These are phyloP conservation scores for Umbilicaria muhlenbergii DNA, from an alignment of 495 filamentous ascomycete species.

Conservation along the genomic window DNA sequence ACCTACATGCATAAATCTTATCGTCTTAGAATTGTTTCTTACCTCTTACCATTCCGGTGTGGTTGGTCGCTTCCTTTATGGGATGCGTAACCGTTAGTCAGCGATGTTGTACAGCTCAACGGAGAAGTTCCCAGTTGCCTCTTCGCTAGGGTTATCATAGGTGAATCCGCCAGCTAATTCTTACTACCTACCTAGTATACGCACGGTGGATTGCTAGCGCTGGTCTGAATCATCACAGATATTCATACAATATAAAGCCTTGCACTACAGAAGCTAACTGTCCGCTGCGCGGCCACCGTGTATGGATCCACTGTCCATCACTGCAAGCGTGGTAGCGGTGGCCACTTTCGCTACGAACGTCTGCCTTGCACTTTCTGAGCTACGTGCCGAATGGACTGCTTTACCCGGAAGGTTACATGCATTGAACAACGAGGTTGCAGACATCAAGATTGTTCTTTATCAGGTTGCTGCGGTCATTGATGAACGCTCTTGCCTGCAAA, in stretches of 20 bases:
- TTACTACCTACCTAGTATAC: too few species aligned
- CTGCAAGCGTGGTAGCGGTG: constrained; percentile 8
- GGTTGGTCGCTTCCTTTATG: too few species aligned
- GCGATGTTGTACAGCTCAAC: too few species aligned
- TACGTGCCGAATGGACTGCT: constrained; percentile 13
- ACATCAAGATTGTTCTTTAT: constrained; percentile 11
- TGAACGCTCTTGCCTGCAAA: neutral
- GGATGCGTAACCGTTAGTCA: too few species aligned
- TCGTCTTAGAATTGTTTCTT: neutral
- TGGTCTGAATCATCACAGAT: too few species aligned
- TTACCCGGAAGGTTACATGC: constrained; percentile 12
- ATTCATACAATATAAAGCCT: neutral
- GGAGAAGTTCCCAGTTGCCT: too few species aligned
- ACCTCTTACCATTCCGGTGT: neutral
- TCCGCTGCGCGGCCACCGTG: too few species aligned
- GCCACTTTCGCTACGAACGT: constrained; percentile 2
- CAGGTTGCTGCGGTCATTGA: constrained; percentile 9
- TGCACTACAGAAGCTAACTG: neutral
- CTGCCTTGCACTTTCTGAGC: constrained; percentile 3
- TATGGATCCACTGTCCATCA: constrained; percentile 3
- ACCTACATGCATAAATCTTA: too few species aligned
- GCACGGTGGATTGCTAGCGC: too few species aligned
- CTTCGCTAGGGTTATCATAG: too few species aligned
- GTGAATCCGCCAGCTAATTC: too few species aligned
- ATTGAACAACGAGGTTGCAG: constrained; percentile 14